Evolutionary conservation across 257 asterid species (phyloP).

Genomic region (Fraxinus cuspidata): DNA sequence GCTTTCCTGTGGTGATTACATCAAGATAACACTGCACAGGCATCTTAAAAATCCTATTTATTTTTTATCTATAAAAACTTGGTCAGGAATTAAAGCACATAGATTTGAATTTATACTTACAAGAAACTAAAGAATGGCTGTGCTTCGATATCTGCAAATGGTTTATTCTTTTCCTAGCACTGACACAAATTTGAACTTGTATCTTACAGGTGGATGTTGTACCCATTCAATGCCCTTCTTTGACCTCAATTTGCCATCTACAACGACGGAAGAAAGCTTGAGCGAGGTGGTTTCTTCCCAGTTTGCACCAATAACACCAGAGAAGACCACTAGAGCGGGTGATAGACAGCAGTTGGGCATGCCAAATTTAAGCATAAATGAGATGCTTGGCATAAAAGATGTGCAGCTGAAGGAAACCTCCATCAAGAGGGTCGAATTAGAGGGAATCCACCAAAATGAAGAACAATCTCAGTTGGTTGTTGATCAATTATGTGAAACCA

Average conservation of each 20-base stretch:
- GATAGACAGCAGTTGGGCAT: slow-evolving; percentile 27
- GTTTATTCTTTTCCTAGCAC: slow-evolving; percentile 4
- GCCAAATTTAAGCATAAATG: slow-evolving; percentile 26
- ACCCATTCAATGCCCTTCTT: slow-evolving; percentile 35
- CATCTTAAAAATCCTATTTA: slow-evolving; percentile 1
- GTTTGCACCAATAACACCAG: slow-evolving; percentile 68
- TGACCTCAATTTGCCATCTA: slow-evolving; percentile 52
- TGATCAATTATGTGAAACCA: slow-evolving; percentile 34
- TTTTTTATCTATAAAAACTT: background rate
- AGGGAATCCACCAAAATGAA: slow-evolving; percentile 31
- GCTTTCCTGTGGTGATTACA: background rate
- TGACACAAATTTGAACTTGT: slow-evolving; percentile 28
- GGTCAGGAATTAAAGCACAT: background rate
- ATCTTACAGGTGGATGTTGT: slow-evolving; percentile 53
- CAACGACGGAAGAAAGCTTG: slow-evolving; percentile 38
- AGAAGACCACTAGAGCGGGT: slow-evolving; percentile 37
- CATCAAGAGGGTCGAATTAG: slow-evolving; percentile 29
- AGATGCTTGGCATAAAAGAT: slow-evolving; percentile 24
- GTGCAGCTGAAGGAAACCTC: slow-evolving; percentile 23
- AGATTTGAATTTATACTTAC: background rate
- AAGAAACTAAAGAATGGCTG: background rate
- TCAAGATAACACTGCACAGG: background rate
- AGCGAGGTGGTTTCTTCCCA: slow-evolving; percentile 32
- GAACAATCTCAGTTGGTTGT: slow-evolving; percentile 36
- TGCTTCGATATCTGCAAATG: background rate